Percentiles rank a stretch among this genome's conserved stretches.
These are phyloP conservation scores for Fusarium nisikadoi DNA, from an alignment of 2,329 filamentous ascomycete genomes.

Conservation along the genomic window DNA sequence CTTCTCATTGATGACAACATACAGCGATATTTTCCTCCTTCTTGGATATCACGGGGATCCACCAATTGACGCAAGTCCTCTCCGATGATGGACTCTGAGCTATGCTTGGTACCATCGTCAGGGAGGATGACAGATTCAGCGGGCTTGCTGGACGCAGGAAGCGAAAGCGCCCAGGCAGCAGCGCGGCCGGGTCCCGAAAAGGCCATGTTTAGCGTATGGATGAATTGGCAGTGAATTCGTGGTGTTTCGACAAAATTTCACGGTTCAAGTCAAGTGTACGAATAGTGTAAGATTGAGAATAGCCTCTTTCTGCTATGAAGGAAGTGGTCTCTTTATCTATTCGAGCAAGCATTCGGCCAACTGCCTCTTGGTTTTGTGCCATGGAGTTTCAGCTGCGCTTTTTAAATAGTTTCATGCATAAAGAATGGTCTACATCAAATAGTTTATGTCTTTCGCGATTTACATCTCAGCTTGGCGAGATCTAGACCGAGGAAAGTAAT, in stretches of 20 bases:
- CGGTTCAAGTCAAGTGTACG: too few species aligned
- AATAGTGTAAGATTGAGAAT: not conserved
- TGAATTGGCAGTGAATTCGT: accelerated
- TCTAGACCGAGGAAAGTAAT: not conserved
- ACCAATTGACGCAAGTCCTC: not conserved
- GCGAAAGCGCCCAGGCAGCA: not conserved
- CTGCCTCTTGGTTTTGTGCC: not conserved
- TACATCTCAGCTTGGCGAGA: not conserved
- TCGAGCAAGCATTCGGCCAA: not conserved
- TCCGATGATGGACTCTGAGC: not conserved
- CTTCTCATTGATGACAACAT: too few species aligned
- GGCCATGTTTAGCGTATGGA: not conserved
- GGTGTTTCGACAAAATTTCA: not conserved
- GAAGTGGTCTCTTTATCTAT: not conserved
- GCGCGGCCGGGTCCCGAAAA: not conserved
- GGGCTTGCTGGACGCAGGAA: not conserved
- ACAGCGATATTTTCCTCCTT: not conserved
- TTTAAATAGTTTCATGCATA: not conserved
- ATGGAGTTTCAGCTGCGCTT: not conserved
- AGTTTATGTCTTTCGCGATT: not conserved
- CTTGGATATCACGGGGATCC: not conserved
- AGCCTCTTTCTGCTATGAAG: not conserved
- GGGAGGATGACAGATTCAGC: not conserved
- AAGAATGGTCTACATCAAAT: not conserved
- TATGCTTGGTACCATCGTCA: not conserved